phyloP scores from a whole-genome alignment of 805 yeast genomes.

The Spencermartinsiella europaea region DNA sequence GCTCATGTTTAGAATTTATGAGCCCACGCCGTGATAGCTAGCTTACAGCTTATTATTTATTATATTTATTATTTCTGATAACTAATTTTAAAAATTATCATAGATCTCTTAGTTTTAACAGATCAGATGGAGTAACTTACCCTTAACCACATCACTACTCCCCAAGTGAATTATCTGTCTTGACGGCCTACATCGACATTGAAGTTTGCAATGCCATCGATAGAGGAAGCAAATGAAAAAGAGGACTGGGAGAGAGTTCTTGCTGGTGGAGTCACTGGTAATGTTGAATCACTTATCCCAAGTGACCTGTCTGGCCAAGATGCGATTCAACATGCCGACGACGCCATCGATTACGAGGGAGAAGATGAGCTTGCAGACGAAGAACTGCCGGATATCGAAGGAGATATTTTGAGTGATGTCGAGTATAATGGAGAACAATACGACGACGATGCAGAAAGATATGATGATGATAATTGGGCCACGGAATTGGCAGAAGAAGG shows the following conservation, averaged over 20 bases:
- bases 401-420: constrained; percentile 37
- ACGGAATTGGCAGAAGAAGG: constrained; percentile 33
- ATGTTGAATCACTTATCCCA: constrained; percentile 28
- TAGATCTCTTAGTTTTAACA: not conserved
- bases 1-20: constrained; percentile 48
- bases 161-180: too few relatives aligned
- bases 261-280: constrained; percentile 21
- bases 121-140: too few relatives aligned
- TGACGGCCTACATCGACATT: too few relatives aligned
- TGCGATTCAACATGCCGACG: constrained; percentile 72
- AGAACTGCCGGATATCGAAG: constrained; percentile 21
- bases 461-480: constrained; percentile 26
- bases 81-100: too few relatives aligned
- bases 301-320: constrained; percentile 39
- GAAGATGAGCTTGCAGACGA: constrained; percentile 88
- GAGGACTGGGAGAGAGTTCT: constrained; percentile 32
- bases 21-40: not conserved
- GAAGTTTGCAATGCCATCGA: not conserved
- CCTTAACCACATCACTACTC: too few relatives aligned
- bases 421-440: constrained; percentile 8
- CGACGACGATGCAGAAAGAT: constrained; percentile 8
- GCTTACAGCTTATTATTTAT: too few relatives aligned
- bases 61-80: too few relatives aligned
- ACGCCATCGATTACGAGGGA: constrained; percentile 91
- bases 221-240: constrained; percentile 20